These are phyloP conservation scores for Lasiodiplodia sp. DNA, from an alignment of 2,329 filamentous ascomycete genomes.

Conservation along the genomic window DNA sequence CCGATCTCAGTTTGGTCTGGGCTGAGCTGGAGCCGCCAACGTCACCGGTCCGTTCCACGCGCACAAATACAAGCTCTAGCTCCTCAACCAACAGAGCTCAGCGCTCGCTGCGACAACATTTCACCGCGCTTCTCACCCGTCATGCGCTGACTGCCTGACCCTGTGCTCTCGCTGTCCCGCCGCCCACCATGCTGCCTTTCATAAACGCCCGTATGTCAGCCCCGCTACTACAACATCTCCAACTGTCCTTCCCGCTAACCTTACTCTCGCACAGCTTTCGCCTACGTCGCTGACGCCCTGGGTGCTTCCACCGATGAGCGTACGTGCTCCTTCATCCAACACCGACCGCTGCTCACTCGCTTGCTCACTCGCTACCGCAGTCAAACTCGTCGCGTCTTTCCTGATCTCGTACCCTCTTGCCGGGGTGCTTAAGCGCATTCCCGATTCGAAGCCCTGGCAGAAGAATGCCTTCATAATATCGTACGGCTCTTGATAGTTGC, in stretches of 20 bases:
- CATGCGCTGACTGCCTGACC: slow-evolving; percentile 21
- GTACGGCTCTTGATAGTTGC: slow-evolving; percentile 54
- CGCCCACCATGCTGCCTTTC: slow-evolving; percentile 65
- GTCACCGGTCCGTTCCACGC: slow-evolving; percentile 31
- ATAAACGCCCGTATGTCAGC: slow-evolving; percentile 64
- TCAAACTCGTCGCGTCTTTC: slow-evolving; percentile 92
- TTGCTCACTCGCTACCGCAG: slow-evolving; percentile 57
- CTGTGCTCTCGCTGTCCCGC: neutral
- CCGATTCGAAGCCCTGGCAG: slow-evolving; percentile 79
- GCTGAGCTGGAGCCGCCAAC: slow-evolving; percentile 28
- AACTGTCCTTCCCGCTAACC: neutral
- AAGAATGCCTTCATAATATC: slow-evolving; percentile 89
- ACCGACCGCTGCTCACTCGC: slow-evolving; percentile 6
- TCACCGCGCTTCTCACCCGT: neutral
- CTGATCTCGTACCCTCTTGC: slow-evolving; percentile 92
- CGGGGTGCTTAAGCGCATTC: slow-evolving; percentile 85
- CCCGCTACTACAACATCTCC: slow-evolving; percentile 5
- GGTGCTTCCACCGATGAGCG: slow-evolving; percentile 72
- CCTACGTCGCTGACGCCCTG: slow-evolving; percentile 62
- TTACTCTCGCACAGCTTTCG: slow-evolving; percentile 60
- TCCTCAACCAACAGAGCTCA: neutral
- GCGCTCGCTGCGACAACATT: neutral
- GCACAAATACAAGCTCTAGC: slow-evolving; percentile 1
- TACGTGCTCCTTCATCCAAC: slow-evolving; percentile 45
- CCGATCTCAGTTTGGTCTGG: neutral